These are phyloP conservation scores for Ophiostoma himal-ulmi DNA, from an alignment of 2,329 filamentous ascomycete species.

Conservation along the genomic window DNA sequence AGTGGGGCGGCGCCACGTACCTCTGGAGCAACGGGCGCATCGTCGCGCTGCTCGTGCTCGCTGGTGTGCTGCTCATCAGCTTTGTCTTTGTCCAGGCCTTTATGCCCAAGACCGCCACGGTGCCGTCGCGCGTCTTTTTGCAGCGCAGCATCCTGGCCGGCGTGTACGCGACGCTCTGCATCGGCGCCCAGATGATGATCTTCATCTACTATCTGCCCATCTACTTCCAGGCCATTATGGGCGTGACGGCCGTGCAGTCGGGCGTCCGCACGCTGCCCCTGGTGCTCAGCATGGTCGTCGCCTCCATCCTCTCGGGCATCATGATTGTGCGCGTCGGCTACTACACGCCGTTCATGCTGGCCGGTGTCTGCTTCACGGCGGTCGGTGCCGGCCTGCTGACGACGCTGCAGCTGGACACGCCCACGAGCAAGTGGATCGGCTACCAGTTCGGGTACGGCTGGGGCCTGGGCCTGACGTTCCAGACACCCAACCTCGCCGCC, in stretches of 20 bases:
- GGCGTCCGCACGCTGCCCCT: slow-evolving; percentile 40
- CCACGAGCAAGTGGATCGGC: slow-evolving; percentile 31
- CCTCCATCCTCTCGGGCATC: slow-evolving; percentile 36
- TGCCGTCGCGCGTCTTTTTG: slow-evolving; percentile 36
- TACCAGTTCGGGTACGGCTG: slow-evolving; percentile 42
- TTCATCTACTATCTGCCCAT: slow-evolving; percentile 26
- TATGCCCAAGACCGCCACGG: slow-evolving; percentile 34
- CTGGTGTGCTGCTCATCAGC: slow-evolving; percentile 27
- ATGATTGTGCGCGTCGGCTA: slow-evolving; percentile 36
- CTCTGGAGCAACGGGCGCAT: slow-evolving; percentile 33
- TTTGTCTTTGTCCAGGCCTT: slow-evolving; percentile 34
- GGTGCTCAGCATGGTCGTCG: slow-evolving; percentile 36
- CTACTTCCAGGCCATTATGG: slow-evolving; percentile 44
- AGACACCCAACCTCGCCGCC: slow-evolving; percentile 42
- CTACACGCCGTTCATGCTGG: slow-evolving; percentile 27
- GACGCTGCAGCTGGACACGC: slow-evolving; percentile 40
- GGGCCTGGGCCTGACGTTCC: slow-evolving; percentile 40
- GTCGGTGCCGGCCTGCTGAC: slow-evolving; percentile 45
- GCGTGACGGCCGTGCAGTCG: slow-evolving; percentile 35
- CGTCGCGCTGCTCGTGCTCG: slow-evolving; percentile 32
- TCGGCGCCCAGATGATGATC: slow-evolving; percentile 13
- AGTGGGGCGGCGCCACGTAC: slow-evolving; percentile 39
- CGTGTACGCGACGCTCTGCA: slow-evolving; percentile 5
- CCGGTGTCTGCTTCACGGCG: slow-evolving; percentile 25
- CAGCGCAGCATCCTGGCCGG: slow-evolving; percentile 28